These are phyloP conservation scores for Basipetospora chlamydospora DNA, from an alignment of 2,329 filamentous ascomycete species.

Conservation along the genomic window DNA sequence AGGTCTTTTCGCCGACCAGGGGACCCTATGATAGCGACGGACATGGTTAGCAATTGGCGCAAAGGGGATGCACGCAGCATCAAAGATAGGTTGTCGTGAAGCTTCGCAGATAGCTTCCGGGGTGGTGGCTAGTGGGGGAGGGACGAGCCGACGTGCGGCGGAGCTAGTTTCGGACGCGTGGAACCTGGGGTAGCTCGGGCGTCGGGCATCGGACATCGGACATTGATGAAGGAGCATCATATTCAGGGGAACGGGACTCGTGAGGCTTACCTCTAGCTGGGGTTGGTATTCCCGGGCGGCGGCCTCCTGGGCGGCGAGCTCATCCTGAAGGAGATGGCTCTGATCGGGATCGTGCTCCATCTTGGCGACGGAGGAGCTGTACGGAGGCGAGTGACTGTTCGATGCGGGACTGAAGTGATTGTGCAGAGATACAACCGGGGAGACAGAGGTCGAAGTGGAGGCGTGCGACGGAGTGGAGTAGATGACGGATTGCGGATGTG, in stretches of 20 bases:
- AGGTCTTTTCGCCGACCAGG: slow-evolving; percentile 62
- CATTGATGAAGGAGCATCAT: background rate
- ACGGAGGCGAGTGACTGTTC: slow-evolving; percentile 4
- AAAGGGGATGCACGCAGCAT: too few relatives aligned
- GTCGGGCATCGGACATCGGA: too few relatives aligned
- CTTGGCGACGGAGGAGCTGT: slow-evolving; percentile 1
- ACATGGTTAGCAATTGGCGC: background rate
- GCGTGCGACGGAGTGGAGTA: slow-evolving; percentile 2
- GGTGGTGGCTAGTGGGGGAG: too few relatives aligned
- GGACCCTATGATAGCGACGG: slow-evolving; percentile 49
- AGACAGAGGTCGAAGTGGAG: slow-evolving; percentile 7
- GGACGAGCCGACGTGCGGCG: too few relatives aligned
- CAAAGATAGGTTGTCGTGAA: too few relatives aligned
- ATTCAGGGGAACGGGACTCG: too few relatives aligned
- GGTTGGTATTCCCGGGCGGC: slow-evolving; percentile 45
- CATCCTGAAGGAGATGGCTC: slow-evolving; percentile 1
- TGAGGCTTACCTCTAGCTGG: slow-evolving; percentile 40
- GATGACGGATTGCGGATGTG: slow-evolving; percentile 7
- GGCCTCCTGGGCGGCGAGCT: slow-evolving; percentile 36
- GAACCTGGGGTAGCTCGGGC: too few relatives aligned
- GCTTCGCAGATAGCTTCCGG: too few relatives aligned
- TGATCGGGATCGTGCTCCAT: background rate
- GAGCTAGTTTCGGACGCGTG: too few relatives aligned
- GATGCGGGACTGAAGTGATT: slow-evolving; percentile 4
- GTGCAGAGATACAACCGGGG: slow-evolving; percentile 4